A percentile compares a stretch with the other conserved stretches of the same genome.
Conservation (phyloP, 768 basidiomycete species). For the Agaricus subrufescens region DNA sequence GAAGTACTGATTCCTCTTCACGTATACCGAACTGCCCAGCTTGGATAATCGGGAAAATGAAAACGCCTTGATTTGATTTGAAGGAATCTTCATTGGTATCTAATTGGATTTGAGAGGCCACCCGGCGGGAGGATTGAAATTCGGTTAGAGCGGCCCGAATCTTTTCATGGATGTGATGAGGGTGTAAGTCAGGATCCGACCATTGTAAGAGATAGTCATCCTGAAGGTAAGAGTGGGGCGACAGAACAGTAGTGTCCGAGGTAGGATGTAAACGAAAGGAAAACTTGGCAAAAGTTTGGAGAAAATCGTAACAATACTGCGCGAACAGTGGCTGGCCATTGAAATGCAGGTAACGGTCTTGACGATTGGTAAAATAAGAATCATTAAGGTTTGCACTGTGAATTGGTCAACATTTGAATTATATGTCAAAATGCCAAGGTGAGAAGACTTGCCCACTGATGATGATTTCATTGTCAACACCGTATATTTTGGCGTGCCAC, state of each 20-base stretch:
- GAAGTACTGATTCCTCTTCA: conserved; percentile 73
- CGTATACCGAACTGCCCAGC: conserved; percentile 82
- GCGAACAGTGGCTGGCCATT: conserved; percentile 54
- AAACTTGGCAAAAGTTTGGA: conserved; percentile 61
- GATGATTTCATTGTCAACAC: conserved; percentile 87
- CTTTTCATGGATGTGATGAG: conserved; percentile 62
- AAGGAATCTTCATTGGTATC: neutral
- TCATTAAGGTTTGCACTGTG: conserved; percentile 86
- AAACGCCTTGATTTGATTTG: conserved; percentile 26
- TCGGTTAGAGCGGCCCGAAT: conserved; percentile 50
- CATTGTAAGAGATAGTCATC: conserved; percentile 57
- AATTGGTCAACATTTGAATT: neutral
- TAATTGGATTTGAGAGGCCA: conserved; percentile 19
- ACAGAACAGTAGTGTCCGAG: conserved; percentile 2
- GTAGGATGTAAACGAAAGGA: conserved; percentile 55
- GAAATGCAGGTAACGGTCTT: conserved; percentile 91
- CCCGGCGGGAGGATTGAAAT: conserved; percentile 44
- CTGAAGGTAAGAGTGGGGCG: conserved; percentile 26
- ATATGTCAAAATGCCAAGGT: neutral
- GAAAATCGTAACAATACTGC: conserved; percentile 80
- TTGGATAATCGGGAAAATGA: conserved; percentile 82
- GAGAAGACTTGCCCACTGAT: conserved; percentile 73
- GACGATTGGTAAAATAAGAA: conserved; percentile 92
- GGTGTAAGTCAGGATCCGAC: conserved; percentile 61
- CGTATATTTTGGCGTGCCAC: conserved; percentile 97